Evolutionary conservation across 2,329 filamentous ascomycete genomes (phyloP).

Genomic region (Purpureocillium takamizusanense): DNA sequence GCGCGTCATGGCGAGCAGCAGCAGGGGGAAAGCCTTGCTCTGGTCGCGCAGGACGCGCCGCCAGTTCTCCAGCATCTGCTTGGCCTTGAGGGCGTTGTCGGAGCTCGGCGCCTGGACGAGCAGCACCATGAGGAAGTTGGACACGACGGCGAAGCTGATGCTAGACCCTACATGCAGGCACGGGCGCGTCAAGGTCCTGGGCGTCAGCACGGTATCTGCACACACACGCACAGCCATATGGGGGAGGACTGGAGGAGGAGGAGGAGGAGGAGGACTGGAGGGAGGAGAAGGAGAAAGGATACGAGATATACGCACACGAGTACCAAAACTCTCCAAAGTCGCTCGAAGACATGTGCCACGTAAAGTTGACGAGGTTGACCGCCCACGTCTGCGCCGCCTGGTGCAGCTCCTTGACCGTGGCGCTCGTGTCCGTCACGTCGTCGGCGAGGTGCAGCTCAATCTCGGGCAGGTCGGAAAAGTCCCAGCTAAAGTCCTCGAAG

Average conservation of each 20-base stretch:
- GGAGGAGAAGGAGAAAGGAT: too few species aligned
- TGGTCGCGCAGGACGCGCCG: constrained; percentile 5
- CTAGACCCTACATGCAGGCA: constrained; percentile 4
- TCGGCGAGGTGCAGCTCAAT: constrained; percentile 8
- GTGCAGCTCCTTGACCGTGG: constrained; percentile 7
- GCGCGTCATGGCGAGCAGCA: constrained; percentile 7
- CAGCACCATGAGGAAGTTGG: constrained; percentile 9
- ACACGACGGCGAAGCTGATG: constrained; percentile 7
- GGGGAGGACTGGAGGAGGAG: too few species aligned
- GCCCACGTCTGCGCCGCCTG: constrained; percentile 7
- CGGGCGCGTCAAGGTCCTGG: too few species aligned
- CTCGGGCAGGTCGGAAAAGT: constrained; percentile 6
- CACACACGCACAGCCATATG: too few species aligned
- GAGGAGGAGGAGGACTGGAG: too few species aligned
- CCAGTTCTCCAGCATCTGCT: constrained; percentile 8
- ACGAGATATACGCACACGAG: constrained; percentile 6
- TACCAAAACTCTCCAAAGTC: constrained; percentile 9
- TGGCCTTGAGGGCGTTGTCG: constrained; percentile 6
- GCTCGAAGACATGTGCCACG: constrained; percentile 5
- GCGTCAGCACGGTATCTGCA: too few species aligned
- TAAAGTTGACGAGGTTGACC: constrained; percentile 1
- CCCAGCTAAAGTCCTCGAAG: constrained; percentile 7
- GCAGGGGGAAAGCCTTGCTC: constrained; percentile 6
- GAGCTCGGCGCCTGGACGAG: constrained; percentile 8
- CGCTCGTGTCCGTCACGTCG: constrained; percentile 4